Evolutionary conservation across 129 eudicot species (phyloP), one percentile per base, ranked within the genome.

Genomic region (Erigeron canadensis): DNA sequence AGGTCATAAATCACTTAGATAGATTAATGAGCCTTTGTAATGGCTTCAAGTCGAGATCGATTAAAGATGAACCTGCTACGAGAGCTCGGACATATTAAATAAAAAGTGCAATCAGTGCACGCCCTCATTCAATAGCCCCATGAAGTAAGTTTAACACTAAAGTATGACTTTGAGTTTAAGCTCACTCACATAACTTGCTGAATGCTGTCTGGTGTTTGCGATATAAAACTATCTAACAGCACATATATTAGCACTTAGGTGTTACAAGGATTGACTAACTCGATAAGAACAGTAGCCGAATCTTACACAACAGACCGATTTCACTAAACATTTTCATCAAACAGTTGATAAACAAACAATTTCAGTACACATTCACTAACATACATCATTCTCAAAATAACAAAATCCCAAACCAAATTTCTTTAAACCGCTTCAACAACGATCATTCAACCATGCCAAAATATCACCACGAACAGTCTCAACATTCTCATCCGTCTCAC

Each of bases 401-500:
- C 45, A 48, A 42, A 23, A 34, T 41, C 65, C 8, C 9, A 64
- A 64, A 61, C 47, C 71, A 28, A 16, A 22, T 10, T 45, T 21
- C 48, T 66, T 65, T 21, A 16, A 63, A 28, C 1, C 34, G 51
- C 67, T 64, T 82, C 73, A 83, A 73, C 90, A 87, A 17, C 90
- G 83, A 37, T 84, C 80, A 69, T 73, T 83, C 88, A 95, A 76
- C 97, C 97, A 95, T 8, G 46, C 22, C 66, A 95, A 60, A 0
- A 95, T 81, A 82, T 95, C 88, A 1, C 73, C 74, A 18, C 93
- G 85, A 37, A 94, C 96, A 76, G 81, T 70, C 67, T 75, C 97
- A 66, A 95, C 87, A 80, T 95, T 90, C 71, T 90, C 96, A 78
- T 95, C 96, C 4, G 94, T 86, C 64, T 95, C 98, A 10, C 98